A percentile compares a stretch with the other conserved stretches of the same genome.
Conservation (phyloP, 805 yeast species). For the Starmerella riodocensis region DNA sequence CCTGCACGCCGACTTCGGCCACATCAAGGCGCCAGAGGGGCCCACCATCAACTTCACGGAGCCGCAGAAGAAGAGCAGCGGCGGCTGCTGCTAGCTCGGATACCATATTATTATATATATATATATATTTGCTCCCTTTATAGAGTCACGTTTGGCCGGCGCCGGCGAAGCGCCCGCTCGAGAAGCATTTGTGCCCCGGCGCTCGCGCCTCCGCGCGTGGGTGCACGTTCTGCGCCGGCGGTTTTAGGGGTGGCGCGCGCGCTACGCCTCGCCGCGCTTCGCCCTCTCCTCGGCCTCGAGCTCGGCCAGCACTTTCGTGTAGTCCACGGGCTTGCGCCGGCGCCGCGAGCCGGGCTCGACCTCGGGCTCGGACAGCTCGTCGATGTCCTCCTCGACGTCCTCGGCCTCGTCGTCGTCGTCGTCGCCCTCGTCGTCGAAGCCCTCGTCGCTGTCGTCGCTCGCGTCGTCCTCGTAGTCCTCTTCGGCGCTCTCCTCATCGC, state of each 20-base stretch:
- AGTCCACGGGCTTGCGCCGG: constrained; percentile 78
- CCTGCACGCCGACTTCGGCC: constrained; percentile 62
- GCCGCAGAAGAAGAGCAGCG: constrained; percentile 56
- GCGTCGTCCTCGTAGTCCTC: constrained; percentile 26
- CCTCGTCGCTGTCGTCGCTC: constrained; percentile 26
- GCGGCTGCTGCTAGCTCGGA: constrained; percentile 49
- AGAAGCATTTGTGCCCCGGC: too few relatives aligned
- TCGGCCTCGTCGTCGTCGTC: constrained; percentile 48
- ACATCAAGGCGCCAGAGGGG: constrained; percentile 61
- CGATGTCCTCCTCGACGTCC: constrained; percentile 32
- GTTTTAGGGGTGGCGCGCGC: too few relatives aligned
- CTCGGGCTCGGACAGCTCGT: constrained; percentile 52
- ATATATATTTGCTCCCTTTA: background rate
- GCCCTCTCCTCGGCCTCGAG: constrained; percentile 37
- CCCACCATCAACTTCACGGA: constrained; percentile 89
- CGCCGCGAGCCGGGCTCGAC: constrained; percentile 76
- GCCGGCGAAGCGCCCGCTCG: too few relatives aligned
- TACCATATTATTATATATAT: background rate
- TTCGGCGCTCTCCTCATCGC: constrained; percentile 28
- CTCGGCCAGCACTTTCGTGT: constrained; percentile 64
- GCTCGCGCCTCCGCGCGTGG: too few relatives aligned
- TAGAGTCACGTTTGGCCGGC: too few relatives aligned
- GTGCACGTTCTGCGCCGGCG: too few relatives aligned
- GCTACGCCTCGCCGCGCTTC: too few relatives aligned
- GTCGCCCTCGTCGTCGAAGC: constrained; percentile 27